These are phyloP conservation scores for Coccomyxa subellipsoidea DNA, from an alignment of 163 green algal genomes.

Conservation along the genomic window DNA sequence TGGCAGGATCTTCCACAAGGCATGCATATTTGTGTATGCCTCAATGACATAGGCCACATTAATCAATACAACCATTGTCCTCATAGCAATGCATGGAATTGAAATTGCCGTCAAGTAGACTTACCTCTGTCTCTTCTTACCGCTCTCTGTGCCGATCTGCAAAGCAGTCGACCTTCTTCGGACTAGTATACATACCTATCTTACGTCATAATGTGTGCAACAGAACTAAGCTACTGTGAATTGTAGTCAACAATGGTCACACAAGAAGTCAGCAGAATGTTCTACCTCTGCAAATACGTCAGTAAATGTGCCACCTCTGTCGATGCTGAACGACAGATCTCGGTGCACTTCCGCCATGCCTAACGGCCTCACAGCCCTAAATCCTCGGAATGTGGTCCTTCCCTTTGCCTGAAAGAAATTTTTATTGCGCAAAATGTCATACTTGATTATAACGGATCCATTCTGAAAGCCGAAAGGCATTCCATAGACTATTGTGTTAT, in stretches of 20 bases:
- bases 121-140: slow-evolving; percentile 48
- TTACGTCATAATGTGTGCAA: neutral
- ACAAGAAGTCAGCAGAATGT: neutral
- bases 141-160: slow-evolving; percentile 53
- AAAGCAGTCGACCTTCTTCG: neutral
- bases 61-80: too few species aligned
- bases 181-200: neutral
- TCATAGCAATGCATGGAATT: neutral
- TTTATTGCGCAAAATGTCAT: neutral
- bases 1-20: too few species aligned
- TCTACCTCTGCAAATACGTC: slow-evolving; percentile 92
- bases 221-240: neutral
- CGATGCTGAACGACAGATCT: slow-evolving; percentile 72
- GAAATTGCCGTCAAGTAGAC: neutral
- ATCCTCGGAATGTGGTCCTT: neutral
- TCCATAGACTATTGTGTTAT: too few species aligned
- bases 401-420: neutral
- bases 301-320: slow-evolving; percentile 96
- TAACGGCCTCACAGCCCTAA: neutral
- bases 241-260: neutral
- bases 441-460: neutral
- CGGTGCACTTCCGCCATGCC: neutral
- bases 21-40: too few species aligned
- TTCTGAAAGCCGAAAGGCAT: neutral
- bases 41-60: too few species aligned